These are phyloP conservation scores for Nyssa sinensis DNA, from an alignment of 148 eudicot species.

Conservation along the genomic window DNA sequence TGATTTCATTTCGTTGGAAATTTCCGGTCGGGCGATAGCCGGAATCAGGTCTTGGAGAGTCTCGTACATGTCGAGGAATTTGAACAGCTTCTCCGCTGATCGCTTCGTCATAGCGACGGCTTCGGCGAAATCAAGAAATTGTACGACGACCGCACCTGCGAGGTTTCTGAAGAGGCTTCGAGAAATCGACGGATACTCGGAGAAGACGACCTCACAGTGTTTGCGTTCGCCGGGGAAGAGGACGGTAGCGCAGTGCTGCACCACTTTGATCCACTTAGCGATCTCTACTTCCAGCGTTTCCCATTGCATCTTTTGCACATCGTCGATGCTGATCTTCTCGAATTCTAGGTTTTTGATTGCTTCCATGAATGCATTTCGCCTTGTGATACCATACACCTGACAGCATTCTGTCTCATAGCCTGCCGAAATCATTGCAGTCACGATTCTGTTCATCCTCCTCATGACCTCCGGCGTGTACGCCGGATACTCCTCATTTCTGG, in stretches of 20 bases:
- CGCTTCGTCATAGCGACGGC: slow-evolving; percentile 59
- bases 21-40: slow-evolving; percentile 19
- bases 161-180: slow-evolving; percentile 37
- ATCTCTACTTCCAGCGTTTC: slow-evolving; percentile 57
- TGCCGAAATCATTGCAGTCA: slow-evolving; percentile 44
- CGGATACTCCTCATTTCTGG: slow-evolving; percentile 27
- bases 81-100: slow-evolving; percentile 74
- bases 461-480: slow-evolving; percentile 33
- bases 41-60: slow-evolving; percentile 39
- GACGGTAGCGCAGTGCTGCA: slow-evolving; percentile 39
- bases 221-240: slow-evolving; percentile 52
- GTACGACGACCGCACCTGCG: slow-evolving; percentile 42
- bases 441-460: slow-evolving; percentile 33
- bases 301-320: slow-evolving; percentile 63
- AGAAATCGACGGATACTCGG: slow-evolving; percentile 16
- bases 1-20: slow-evolving; percentile 30
- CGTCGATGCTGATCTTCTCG: slow-evolving; percentile 58
- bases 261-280: slow-evolving; percentile 51
- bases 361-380: slow-evolving; percentile 44
- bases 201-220: slow-evolving; percentile 43
- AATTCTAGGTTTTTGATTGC: slow-evolving; percentile 43
- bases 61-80: slow-evolving; percentile 74
- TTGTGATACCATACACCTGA: slow-evolving; percentile 35
- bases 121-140: slow-evolving; percentile 67
- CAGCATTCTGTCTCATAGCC: slow-evolving; percentile 67